Conservation (phyloP, 306 rosid genomes). For the Delonix regia region DNA sequence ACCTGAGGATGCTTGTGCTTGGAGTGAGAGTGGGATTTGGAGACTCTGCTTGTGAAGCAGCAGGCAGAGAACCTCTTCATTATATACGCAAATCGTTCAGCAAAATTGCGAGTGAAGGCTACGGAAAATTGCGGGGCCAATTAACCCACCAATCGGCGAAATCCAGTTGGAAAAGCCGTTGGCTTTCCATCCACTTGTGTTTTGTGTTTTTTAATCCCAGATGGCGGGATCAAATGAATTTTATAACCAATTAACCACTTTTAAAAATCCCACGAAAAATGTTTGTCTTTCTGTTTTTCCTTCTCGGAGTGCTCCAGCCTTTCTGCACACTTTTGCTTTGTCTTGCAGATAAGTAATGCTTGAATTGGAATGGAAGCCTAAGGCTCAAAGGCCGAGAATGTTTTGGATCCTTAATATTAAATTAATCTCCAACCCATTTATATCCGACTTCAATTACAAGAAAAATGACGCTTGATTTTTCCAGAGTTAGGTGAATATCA, state of each 20-base stretch:
- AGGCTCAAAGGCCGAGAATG: conserved; percentile 34
- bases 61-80: conserved; percentile 56
- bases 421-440: conserved; percentile 25
- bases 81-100: conserved; percentile 38
- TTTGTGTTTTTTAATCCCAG: conserved; percentile 36
- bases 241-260: conserved; percentile 34
- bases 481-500: conserved; percentile 43
- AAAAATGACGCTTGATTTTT: conserved; percentile 9
- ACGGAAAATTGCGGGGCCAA: conserved; percentile 55
- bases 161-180: conserved; percentile 19
- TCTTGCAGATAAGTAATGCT: conserved; percentile 75
- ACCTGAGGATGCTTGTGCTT: conserved; percentile 52
- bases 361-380: conserved; percentile 84
- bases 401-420: conserved; percentile 35
- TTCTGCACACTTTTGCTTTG: conserved; percentile 54
- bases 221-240: conserved; percentile 38
- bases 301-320: conserved; percentile 10
- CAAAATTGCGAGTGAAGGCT: conserved; percentile 65
- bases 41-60: conserved; percentile 48
- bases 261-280: conserved; percentile 12
- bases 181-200: conserved; percentile 37
- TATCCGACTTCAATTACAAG: conserved; percentile 50
- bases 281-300: not conserved
- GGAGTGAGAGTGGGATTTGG: conserved; percentile 31
- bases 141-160: conserved; percentile 42